Evolutionary conservation across 2,329 filamentous ascomycete species (phyloP), one percentile per base, ranked within the genome.

Genomic region (Mycosphaerella arachidis): DNA sequence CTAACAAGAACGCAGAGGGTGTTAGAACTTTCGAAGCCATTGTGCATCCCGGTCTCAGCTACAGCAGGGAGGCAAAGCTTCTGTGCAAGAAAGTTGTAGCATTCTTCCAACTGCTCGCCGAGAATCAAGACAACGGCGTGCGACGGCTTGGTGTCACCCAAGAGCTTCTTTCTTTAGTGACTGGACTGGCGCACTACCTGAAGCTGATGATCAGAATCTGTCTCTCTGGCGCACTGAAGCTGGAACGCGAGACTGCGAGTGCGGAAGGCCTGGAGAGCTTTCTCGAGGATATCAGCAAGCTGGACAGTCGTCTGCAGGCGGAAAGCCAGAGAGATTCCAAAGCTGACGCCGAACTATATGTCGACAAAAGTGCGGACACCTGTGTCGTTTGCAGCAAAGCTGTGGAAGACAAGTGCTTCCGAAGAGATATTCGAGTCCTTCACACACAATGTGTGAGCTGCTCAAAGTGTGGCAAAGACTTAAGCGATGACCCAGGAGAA

Each of bases 1-100:
- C 68, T 5, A 59, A 58, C 20, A 69, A 62, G 51, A 57, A 59
- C 20, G 54, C 63, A 16, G 66, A 67, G 20, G 63, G 66, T 20
- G 69, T 71, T 1, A 61, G 69, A 45, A 72, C 70, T 9, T 72
- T 72, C 48, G 70, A 73, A 20, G 64, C 63, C n/a, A 72, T 66
- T 59, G 71, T 66, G 29, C 66, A 73, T 45, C 66, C 72, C 90
- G 92, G 90, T 63, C 82, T 99, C 62, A 91, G 92, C 9, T 99
- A 97, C 73, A 89, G 90, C 18, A 87, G 94, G 70, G 94, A 99
- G 78, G 90, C 94, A n/a, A 99, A 99, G 76, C 82, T 99, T 54
- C 84, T 99, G n/a, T 99, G 94, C 81, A 99, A 99, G 77, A 99
- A 99, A 76, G 96, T 99, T 57, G 94, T 99, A 6, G 91, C 93